These are phyloP conservation scores for Fusarium musae DNA, from an alignment of 2,329 filamentous ascomycete genomes.

Conservation along the genomic window DNA sequence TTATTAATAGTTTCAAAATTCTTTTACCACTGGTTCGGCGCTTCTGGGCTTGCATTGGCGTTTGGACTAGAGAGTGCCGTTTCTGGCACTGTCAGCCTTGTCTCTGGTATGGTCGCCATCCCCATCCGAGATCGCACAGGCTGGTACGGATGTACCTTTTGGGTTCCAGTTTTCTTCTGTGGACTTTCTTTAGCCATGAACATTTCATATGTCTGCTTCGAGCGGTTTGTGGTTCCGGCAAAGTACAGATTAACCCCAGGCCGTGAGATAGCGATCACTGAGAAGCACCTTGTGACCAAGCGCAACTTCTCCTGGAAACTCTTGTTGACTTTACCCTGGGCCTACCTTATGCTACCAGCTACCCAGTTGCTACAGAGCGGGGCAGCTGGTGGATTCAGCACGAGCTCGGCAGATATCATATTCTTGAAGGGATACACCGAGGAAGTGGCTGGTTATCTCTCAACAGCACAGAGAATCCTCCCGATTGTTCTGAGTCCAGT, in stretches of 20 bases:
- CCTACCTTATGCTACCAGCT: neutral
- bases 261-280: neutral
- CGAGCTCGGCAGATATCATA: neutral
- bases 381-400: neutral
- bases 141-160: neutral
- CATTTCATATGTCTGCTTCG: neutral
- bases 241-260: neutral
- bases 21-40: neutral
- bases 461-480: neutral
- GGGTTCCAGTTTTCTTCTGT: neutral
- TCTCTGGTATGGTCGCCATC: neutral
- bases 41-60: neutral
- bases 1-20: accelerated
- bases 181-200: neutral
- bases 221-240: neutral
- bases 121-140: neutral
- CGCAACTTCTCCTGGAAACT: neutral
- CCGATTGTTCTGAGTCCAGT: neutral
- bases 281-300: neutral
- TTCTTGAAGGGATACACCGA: neutral
- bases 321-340: neutral
- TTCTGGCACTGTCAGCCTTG: neutral
- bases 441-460: neutral
- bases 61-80: neutral
- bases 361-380: neutral